Conservation (phyloP, 1,284 basidiomycete species). For the Apiotrichum montevideense region DNA sequence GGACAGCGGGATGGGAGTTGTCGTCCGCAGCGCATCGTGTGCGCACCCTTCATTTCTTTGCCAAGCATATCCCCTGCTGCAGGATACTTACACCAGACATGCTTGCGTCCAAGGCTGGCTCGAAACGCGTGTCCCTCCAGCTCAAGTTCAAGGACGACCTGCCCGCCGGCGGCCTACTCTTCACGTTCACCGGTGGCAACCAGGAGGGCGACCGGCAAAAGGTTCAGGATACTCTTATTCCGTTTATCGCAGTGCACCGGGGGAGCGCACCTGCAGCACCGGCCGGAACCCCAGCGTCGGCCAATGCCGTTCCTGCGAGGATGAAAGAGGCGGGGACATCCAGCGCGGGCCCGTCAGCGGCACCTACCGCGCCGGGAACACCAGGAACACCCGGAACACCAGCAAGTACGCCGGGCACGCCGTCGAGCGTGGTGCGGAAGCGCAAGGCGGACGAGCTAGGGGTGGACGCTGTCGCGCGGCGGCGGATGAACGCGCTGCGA, state of each 20-base stretch:
- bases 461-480: slow-evolving; percentile 5
- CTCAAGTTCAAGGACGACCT: slow-evolving; percentile 43
- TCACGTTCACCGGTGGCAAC: slow-evolving; percentile 37
- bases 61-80: too few species aligned
- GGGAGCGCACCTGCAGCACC: slow-evolving; percentile 10
- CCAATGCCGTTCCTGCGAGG: neutral
- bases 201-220: slow-evolving; percentile 32
- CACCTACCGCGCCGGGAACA: slow-evolving; percentile 8
- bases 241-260: slow-evolving; percentile 40
- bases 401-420: slow-evolving; percentile 14
- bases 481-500: slow-evolving; percentile 50
- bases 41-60: too few species aligned
- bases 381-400: neutral
- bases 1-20: too few species aligned
- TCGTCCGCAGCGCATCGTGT: too few species aligned
- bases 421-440: slow-evolving; percentile 10
- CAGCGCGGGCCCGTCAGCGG: slow-evolving; percentile 6
- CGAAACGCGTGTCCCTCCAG: slow-evolving; percentile 36
- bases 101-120: slow-evolving; percentile 41
- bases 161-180: slow-evolving; percentile 39
- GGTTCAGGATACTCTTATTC: slow-evolving; percentile 43
- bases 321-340: neutral
- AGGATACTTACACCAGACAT: slow-evolving; percentile 28
- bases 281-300: slow-evolving; percentile 5
- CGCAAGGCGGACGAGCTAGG: slow-evolving; percentile 12